Conservation (phyloP, 2,329 filamentous ascomycete genomes). For the Helminthosporium solani region DNA sequence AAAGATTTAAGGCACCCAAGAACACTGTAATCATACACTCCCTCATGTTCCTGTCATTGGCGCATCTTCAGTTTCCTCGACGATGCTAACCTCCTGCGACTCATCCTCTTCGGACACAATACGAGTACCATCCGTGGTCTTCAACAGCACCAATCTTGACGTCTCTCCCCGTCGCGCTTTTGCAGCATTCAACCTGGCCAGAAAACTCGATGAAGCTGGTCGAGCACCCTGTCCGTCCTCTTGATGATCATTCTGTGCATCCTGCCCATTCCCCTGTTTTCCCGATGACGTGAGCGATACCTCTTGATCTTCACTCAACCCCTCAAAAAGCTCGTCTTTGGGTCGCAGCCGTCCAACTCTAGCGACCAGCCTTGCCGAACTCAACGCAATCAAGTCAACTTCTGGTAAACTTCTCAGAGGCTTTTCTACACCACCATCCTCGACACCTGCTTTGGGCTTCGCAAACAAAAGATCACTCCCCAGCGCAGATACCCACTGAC, state of each 20-base stretch:
- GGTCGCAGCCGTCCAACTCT: constrained; percentile 59
- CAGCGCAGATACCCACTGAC: constrained; percentile 77
- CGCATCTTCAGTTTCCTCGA: constrained; percentile 7
- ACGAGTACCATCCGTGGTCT: constrained; percentile 16
- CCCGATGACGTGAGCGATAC: too few species aligned
- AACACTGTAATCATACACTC: not conserved
- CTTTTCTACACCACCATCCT: constrained; percentile 22
- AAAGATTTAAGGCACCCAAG: too few species aligned
- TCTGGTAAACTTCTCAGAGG: constrained; percentile 56
- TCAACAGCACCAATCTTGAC: constrained; percentile 19
- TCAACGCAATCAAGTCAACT: constrained; percentile 72
- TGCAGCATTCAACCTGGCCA: constrained; percentile 43
- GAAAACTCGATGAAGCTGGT: constrained; percentile 39
- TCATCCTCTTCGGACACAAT: constrained; percentile 12
- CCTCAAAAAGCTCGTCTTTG: constrained; percentile 27
- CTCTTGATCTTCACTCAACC: constrained; percentile 4
- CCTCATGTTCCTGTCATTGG: constrained; percentile 16
- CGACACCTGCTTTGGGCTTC: constrained; percentile 17
- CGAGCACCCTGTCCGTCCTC: constrained; percentile 3
- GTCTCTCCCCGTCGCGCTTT: constrained; percentile 46
- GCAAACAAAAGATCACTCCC: constrained; percentile 80
- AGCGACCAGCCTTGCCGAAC: constrained; percentile 68
- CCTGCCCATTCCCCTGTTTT: constrained; percentile 1
- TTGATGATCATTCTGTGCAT: not conserved
- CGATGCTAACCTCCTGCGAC: not conserved